Evolutionary conservation across 2,329 filamentous ascomycete genomes (phyloP).

Genomic region (Plectosphaerella sp.): DNA sequence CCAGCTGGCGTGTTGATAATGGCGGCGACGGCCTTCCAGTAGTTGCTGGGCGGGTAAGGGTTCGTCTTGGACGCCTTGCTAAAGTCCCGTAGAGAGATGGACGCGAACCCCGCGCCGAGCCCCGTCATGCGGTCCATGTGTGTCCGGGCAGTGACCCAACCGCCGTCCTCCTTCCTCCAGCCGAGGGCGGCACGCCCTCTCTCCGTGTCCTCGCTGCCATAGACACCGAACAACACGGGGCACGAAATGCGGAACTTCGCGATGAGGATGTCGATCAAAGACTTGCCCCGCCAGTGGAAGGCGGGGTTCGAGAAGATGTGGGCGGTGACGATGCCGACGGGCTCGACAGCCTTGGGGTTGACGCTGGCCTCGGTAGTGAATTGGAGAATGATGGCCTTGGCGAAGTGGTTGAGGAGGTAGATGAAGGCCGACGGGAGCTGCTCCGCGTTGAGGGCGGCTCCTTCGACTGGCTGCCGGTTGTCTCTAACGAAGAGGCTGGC

Average conservation of each 20-base stretch:
- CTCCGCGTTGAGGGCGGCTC: conserved; percentile 44
- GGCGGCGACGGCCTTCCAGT: conserved; percentile 74
- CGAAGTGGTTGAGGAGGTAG: conserved; percentile 72
- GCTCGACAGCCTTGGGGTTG: conserved; percentile 64
- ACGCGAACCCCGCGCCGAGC: conserved; percentile 77
- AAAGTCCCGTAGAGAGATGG: conserved; percentile 80
- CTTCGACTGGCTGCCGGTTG: conserved; percentile 41
- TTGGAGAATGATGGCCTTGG: conserved; percentile 69
- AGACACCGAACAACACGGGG: conserved; percentile 80
- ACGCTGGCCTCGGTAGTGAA: conserved; percentile 63
- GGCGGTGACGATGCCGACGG: conserved; percentile 72
- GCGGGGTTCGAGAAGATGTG: conserved; percentile 68
- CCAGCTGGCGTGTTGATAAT: conserved; percentile 70
- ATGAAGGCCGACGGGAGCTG: conserved; percentile 62
- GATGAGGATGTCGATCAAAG: conserved; percentile 78
- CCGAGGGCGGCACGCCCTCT: conserved; percentile 65
- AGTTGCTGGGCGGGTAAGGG: conserved; percentile 73
- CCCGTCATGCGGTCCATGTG: conserved; percentile 83
- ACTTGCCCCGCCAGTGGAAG: conserved; percentile 62
- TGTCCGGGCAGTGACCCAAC: conserved; percentile 63
- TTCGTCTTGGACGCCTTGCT: conserved; percentile 63
- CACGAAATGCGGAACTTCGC: conserved; percentile 78
- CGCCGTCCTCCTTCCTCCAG: conserved; percentile 61
- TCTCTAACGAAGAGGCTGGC: conserved; percentile 48
- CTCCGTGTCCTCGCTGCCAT: conserved; percentile 69